These are phyloP conservation scores for Jackrogersella minutella DNA, from an alignment of 495 filamentous ascomycete genomes.

Conservation along the genomic window DNA sequence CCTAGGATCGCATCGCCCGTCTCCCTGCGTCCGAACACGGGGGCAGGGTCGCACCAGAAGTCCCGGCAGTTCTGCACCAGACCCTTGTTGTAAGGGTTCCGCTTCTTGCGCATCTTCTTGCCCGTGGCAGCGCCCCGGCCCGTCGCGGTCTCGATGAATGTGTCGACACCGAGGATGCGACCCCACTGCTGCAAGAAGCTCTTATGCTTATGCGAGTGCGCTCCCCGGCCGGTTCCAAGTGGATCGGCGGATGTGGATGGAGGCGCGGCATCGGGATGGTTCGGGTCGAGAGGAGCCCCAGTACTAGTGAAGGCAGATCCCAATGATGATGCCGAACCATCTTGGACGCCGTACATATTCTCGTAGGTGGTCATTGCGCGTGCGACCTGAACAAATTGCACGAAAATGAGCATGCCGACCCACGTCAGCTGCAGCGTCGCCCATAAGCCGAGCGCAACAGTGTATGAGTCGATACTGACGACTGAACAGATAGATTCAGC, in stretches of 20 bases:
- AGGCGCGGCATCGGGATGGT: constrained; percentile 48
- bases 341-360: constrained; percentile 80
- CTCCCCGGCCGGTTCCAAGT: constrained; percentile 54
- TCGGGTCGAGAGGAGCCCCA: constrained; percentile 70
- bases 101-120: constrained; percentile 59
- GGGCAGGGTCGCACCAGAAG: constrained; percentile 92
- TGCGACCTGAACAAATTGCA: constrained; percentile 89
- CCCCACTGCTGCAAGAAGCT: constrained; percentile 82
- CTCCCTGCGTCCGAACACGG: constrained; percentile 77
- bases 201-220: constrained; percentile 57
- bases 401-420: constrained; percentile 93
- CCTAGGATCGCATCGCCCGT: constrained; percentile 78
- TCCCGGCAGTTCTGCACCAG: constrained; percentile 88
- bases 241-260: constrained; percentile 51
- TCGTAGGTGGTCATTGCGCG: constrained; percentile 95
- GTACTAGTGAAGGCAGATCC: constrained; percentile 81
- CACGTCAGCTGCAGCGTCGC: constrained; percentile 82
- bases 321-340: constrained; percentile 66
- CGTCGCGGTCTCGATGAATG: constrained; percentile 82
- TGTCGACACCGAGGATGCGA: constrained; percentile 85
- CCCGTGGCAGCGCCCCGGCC: constrained; percentile 62
- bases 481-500: constrained; percentile 74
- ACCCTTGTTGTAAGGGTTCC: constrained; percentile 87
- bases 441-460: constrained; percentile 80
- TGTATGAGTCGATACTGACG: constrained; percentile 83